Evolutionary conservation across 768 basidiomycete genomes (phyloP).

Genomic region (Collybia sordida): DNA sequence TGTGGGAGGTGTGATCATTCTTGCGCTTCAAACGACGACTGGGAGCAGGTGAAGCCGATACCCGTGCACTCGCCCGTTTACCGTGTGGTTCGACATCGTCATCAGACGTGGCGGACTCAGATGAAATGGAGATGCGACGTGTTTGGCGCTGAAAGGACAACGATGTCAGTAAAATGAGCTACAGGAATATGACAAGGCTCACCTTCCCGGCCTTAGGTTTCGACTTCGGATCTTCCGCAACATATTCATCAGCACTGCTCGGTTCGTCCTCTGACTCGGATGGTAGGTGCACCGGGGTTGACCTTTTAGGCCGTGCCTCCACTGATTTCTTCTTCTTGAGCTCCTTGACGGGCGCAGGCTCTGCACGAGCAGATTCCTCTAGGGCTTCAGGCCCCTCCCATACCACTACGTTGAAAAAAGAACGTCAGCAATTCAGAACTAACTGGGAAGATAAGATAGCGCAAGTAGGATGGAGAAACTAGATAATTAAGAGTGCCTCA

Average conservation of each 20-base stretch:
- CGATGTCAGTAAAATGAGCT: constrained; percentile 7
- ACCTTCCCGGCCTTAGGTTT: constrained; percentile 45
- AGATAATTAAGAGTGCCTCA: constrained; percentile 7
- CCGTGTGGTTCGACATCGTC: constrained; percentile 21
- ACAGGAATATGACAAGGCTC: constrained; percentile 24
- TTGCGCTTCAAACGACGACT: constrained; percentile 54
- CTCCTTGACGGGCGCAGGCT: constrained; percentile 23
- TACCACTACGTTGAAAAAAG: constrained; percentile 47
- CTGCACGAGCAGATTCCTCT: constrained; percentile 39
- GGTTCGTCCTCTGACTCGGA: constrained; percentile 50
- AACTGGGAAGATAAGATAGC: constrained; percentile 1
- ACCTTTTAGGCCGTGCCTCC: constrained; percentile 21
- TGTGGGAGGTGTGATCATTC: constrained; percentile 33
- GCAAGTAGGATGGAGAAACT: constrained; percentile 10
- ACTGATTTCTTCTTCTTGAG: constrained; percentile 26
- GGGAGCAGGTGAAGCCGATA: constrained; percentile 28
- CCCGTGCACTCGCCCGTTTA: constrained; percentile 26
- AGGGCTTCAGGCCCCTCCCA: constrained; percentile 71
- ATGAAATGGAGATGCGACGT: constrained; percentile 36
- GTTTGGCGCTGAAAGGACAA: constrained; percentile 37
- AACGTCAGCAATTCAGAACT: constrained; percentile 17
- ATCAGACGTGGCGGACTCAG: constrained; percentile 45
- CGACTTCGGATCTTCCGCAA: constrained; percentile 41
- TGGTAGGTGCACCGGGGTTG: constrained; percentile 17
- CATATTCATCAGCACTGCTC: constrained; percentile 73